Base-by-base conservation (phyloP, 345 rosid species). In the Durio zibethinus region DNA sequence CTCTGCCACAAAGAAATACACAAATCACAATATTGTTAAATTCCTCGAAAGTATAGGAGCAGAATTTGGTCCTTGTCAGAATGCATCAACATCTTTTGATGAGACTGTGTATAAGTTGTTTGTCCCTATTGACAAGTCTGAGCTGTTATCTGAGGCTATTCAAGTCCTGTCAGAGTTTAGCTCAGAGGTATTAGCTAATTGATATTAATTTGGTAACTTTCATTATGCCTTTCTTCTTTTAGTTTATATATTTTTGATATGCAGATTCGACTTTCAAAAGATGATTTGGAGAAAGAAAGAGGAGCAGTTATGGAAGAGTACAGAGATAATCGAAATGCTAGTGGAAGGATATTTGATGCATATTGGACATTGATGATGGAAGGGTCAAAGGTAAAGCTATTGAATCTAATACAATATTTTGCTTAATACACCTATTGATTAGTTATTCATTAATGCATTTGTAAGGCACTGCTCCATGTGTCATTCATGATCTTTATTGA, bases 251-350 rank as follows among this genome's bases (percentile, higher is more conserved):
- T 48, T 48, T 25, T 15, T 69, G 72, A 29, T 29, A 65, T 82
- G 76, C 77, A 94, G 98, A 85, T 94, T 82, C 94, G 95, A 79
- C 90, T 89, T 74, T 89, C 95, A 1, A 88, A 86, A 81, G 94
- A 91, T 31, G 98, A 94, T 86, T 79, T 94, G 85, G 92, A 93
- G 29, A 91, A 93, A 83, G 98, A 94, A 84, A 89, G 94, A 84
- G 98, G 98, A 10, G 97, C 98, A 56, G 95, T 94, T 73, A 80
- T 94, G 90, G 98, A 94, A 82, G 98, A 93, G 85, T 91, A 87
- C 84, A 85, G 97, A 85, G 93, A 89, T 31, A 88, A 83, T 63
- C 82, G 98, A 48, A 91, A 91, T 84, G 98, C 98, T 80, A 88
- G 83, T 72, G 97, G 97, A 73, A 86, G 98, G 83, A 91, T 91